A percentile compares a stretch with the other conserved stretches of the same genome.
phyloP scores from a whole-genome alignment of 2,329 filamentous ascomycete species.

The Pleomassaria siparia region DNA sequence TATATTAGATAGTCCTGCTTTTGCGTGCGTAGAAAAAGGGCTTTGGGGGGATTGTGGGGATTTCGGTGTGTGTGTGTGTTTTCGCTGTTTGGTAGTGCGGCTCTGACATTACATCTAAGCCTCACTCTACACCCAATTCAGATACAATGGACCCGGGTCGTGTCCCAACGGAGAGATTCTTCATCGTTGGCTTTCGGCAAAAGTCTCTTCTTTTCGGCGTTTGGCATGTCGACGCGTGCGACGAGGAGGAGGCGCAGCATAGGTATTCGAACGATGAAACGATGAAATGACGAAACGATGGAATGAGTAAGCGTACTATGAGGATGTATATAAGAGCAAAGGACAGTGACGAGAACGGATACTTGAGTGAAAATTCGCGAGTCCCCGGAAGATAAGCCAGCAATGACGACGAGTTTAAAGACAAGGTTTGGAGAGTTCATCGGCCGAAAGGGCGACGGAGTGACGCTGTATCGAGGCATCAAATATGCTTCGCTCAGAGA shows the following conservation, averaged over 20 bases:
- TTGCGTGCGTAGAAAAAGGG: no score
- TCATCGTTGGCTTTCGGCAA: no score
- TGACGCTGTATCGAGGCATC: slow-evolving; percentile 34
- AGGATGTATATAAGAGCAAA: not conserved
- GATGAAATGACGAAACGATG: slow-evolving; percentile 2
- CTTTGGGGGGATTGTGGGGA: no score
- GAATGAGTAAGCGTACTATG: not conserved
- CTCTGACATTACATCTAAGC: no score
- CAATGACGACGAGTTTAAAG: slow-evolving; percentile 1
- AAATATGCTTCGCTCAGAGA: slow-evolving; percentile 37
- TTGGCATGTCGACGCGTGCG: slow-evolving; percentile 3
- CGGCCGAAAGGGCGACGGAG: slow-evolving; percentile 13
- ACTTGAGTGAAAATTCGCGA: no score
- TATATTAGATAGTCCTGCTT: no score
- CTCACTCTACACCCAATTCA: no score
- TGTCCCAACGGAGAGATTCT: no score
- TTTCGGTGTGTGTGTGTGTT: no score
- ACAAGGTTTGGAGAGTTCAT: slow-evolving; percentile 15
- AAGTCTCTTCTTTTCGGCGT: not conserved
- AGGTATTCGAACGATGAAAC: not conserved
- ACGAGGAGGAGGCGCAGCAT: slow-evolving; percentile 5
- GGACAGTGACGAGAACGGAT: not conserved
- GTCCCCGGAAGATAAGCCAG: no score
- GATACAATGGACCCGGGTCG: no score
- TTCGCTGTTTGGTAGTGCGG: no score